A percentile compares a stretch with the other conserved stretches of the same genome.
phyloP scores from a whole-genome alignment of 257 asterid genomes.

The Capsicum rhomboideum region DNA sequence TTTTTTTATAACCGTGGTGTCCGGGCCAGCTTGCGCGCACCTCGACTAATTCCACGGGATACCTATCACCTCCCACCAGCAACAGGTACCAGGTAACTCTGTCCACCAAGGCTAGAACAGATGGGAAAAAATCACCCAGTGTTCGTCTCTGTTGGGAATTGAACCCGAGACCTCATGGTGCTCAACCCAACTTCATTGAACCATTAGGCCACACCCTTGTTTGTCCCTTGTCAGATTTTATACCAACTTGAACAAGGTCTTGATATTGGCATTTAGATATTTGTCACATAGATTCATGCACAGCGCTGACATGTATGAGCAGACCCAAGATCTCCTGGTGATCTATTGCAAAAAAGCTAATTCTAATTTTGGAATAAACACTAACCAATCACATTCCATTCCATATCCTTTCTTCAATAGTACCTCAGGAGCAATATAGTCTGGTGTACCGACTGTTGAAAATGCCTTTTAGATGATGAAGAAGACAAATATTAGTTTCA shows the following conservation, averaged over 20 bases:
- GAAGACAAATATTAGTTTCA: slow-evolving; percentile 11
- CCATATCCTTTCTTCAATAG: slow-evolving; percentile 95
- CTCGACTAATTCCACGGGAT: too few relatives aligned
- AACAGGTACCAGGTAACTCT: too few relatives aligned
- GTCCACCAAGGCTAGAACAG: too few relatives aligned
- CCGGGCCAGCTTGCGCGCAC: too few relatives aligned
- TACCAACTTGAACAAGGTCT: not conserved
- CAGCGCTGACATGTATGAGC: not conserved
- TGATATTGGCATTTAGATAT: not conserved
- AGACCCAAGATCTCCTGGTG: not conserved
- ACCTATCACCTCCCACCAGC: too few relatives aligned
- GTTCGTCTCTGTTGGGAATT: too few relatives aligned
- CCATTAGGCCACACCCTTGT: too few relatives aligned
- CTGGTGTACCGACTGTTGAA: slow-evolving; percentile 98
- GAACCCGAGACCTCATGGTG: too few relatives aligned
- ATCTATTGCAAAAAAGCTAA: not conserved
- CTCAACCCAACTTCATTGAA: too few relatives aligned
- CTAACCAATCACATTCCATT: slow-evolving; percentile 98
- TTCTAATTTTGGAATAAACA: not conserved
- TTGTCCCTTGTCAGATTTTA: not conserved
- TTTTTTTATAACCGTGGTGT: too few relatives aligned
- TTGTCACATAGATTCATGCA: not conserved
- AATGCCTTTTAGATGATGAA: slow-evolving; percentile 55
- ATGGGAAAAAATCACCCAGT: too few relatives aligned
- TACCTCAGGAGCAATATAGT: slow-evolving; percentile 98